Evolutionary conservation across 345 rosid genomes (phyloP).

Genomic region (Isatis tinctoria): DNA sequence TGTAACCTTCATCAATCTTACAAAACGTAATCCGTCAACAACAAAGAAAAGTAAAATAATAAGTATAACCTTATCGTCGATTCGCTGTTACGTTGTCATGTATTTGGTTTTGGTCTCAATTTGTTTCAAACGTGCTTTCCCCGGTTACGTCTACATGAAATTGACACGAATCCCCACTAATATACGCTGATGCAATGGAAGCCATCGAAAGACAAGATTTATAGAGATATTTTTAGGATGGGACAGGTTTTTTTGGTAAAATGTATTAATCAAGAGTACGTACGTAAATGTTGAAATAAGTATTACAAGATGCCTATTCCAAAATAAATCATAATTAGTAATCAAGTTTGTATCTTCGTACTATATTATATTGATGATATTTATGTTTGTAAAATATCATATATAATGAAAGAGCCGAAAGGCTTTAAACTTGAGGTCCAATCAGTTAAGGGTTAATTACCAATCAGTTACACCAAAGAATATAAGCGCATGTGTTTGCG

Average conservation of each 20-base stretch:
- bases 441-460: no score
- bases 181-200: constrained; percentile 8
- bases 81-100: no score
- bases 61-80: no score
- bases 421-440: no score
- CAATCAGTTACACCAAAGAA: no score
- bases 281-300: neutral
- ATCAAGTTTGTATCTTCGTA: neutral
- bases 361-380: neutral
- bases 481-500: no score
- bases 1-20: no score
- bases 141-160: neutral
- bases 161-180: neutral
- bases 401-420: no score
- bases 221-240: neutral
- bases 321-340: neutral
- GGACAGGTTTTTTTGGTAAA: neutral
- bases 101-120: no score
- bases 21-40: no score
- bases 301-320: neutral
- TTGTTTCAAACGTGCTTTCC: no score
- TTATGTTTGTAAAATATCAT: neutral
- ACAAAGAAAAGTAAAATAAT: no score
- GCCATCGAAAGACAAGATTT: neutral
- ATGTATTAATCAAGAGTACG: constrained; percentile 5